Conservation (phyloP, 2,329 filamentous ascomycete genomes). For the Ophidiomyces ophidiicola region DNA sequence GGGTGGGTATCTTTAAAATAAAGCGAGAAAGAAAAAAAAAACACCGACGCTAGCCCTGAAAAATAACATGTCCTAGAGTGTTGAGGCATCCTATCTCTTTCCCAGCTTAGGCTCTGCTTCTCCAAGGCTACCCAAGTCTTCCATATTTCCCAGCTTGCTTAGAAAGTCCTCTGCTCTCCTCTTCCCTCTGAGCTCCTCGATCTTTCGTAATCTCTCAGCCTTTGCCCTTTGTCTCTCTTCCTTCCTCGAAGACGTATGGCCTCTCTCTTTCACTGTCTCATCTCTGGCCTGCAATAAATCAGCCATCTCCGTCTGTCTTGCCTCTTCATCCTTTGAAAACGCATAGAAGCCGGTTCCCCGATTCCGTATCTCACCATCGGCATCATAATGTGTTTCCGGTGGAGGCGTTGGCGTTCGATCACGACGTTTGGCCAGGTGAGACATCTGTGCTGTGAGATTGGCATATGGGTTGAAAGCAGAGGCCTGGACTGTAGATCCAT, state of each 20-base stretch:
- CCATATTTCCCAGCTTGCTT: conserved; percentile 40
- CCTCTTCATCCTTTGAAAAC: conserved; percentile 65
- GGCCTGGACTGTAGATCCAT: conserved; percentile 72
- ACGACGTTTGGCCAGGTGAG: conserved; percentile 60
- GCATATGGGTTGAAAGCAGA: conserved; percentile 70
- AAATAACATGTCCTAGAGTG: too few species aligned
- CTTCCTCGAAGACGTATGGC: conserved; percentile 44
- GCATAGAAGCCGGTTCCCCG: conserved; percentile 88
- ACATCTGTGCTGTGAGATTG: conserved; percentile 55
- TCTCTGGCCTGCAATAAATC: conserved; percentile 53
- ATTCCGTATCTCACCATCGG: conserved; percentile 65
- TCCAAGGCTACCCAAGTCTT: conserved; percentile 18
- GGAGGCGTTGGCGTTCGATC: conserved; percentile 73
- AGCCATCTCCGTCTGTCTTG: conserved; percentile 61
- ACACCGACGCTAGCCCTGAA: too few species aligned
- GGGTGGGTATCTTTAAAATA: too few species aligned
- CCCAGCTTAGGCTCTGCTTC: not conserved
- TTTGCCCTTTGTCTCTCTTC: conserved; percentile 50
- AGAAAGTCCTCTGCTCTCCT: conserved; percentile 63
- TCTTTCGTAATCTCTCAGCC: conserved; percentile 43
- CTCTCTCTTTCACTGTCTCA: conserved; percentile 54
- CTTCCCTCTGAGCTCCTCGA: conserved; percentile 45
- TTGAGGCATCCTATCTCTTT: not conserved
- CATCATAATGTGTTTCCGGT: conserved; percentile 72
- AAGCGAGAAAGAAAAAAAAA: too few species aligned